Percentiles rank a stretch among this genome's conserved stretches.
Conservation (phyloP, 2,329 filamentous ascomycete species). For the Thielaviopsis populi region DNA sequence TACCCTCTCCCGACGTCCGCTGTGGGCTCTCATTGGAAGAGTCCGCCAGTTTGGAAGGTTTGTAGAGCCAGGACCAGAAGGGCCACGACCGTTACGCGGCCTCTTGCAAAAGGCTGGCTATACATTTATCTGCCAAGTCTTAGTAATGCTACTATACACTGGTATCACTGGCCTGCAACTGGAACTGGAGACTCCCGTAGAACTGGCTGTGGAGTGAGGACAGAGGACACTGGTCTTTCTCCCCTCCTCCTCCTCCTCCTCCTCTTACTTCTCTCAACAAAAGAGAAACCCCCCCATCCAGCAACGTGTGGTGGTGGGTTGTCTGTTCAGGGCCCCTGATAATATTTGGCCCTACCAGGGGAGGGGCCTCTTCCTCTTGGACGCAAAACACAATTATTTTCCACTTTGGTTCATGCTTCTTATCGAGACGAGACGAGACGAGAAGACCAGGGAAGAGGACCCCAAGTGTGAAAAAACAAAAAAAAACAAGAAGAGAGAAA, state of each 20-base stretch:
- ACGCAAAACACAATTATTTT: neutral
- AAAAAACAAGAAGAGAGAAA: neutral
- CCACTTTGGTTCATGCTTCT: conserved; percentile 1
- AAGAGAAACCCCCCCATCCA: neutral
- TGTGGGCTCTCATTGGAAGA: neutral
- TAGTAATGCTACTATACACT: neutral
- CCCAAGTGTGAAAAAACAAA: neutral
- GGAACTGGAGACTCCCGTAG: neutral
- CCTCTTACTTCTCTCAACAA: neutral
- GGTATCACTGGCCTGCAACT: neutral
- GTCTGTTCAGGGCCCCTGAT: neutral
- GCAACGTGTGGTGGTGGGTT: neutral
- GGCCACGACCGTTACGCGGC: neutral
- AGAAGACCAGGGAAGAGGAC: neutral
- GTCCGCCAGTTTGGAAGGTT: neutral
- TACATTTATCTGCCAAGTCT: neutral
- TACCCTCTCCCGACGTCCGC: neutral
- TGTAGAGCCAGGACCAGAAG: neutral
- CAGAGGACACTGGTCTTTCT: neutral
- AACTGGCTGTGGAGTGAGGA: neutral
- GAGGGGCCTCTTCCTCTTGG: neutral
- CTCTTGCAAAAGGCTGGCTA: neutral
- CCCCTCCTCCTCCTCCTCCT: neutral
- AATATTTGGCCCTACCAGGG: neutral
- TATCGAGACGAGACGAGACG: neutral